Evolutionary conservation across 192 early-diverging fungal genomes (phyloP), one percentile per base, ranked within the genome.

Genomic region (Coemansia asiatica): DNA sequence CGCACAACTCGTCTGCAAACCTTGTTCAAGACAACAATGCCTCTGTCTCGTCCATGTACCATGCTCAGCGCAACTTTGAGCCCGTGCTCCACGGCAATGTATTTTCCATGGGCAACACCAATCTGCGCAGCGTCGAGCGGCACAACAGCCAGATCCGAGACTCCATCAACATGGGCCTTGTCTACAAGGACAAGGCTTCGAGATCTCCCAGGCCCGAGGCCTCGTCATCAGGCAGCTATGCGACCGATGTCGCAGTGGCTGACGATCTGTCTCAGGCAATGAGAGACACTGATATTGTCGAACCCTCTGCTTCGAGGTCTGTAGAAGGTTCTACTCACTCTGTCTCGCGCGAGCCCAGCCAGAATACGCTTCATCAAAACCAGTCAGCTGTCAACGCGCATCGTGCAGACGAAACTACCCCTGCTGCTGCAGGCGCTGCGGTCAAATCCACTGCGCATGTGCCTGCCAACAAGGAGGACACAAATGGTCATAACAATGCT

Each of bases 341-440:
- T 28, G 57, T 80, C 36, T 80, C 77, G 48, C 71, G 77, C 25
- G 77, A 80, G 57, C 77, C 77, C 1, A 80, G 77, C 51, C 71
- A 74, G 46, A 60, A 69, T 67, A 80, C 77, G 0, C 68, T 80
- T 5, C 72, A 68, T 59, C 68, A 62, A 25, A 71, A 51, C 68
- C 66, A 61, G 62, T 61, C 75, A 63, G 61, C 60, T 55, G 68
- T 49, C 59, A 63, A 61, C 26, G 44, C 55, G 18, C 58, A 47
- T 31, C 61, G 33, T 35, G 53, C 64, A 16, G 51, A 54, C 25
- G 28, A 23, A 23, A 26, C 26, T 54, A 27, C 51, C 51, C 51
- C 51, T 54, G 51, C 51, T 7, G n/a, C 65, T 8, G 31, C 63
- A 18, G 8, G 31, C 31, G 51, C 63, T 48, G 57, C 66, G 28